Evolutionary conservation across 2,329 filamentous ascomycete genomes (phyloP).

Genomic region (Dothistroma septosporum): DNA sequence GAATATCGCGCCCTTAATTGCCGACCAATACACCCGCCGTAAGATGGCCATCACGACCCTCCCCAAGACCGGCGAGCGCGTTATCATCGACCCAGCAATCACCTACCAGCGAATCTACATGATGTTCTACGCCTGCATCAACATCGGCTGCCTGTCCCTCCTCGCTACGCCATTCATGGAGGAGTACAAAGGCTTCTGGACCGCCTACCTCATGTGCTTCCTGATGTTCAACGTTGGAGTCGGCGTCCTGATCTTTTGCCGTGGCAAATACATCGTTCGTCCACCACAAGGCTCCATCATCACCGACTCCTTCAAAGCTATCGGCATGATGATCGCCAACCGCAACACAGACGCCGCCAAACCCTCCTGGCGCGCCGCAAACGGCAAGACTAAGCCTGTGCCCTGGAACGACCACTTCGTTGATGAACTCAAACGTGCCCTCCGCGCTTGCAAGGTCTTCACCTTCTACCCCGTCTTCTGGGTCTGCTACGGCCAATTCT

Average conservation of each 20-base stretch:
- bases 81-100: slow-evolving; percentile 46
- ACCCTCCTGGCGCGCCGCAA: slow-evolving; percentile 58
- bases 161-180: slow-evolving; percentile 68
- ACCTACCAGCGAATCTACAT: slow-evolving; percentile 49
- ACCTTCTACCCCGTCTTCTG: slow-evolving; percentile 46
- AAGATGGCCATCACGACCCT: slow-evolving; percentile 40
- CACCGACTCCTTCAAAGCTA: slow-evolving; percentile 60
- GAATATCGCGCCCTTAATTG: slow-evolving; percentile 58
- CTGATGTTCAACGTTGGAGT: slow-evolving; percentile 62
- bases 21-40: slow-evolving; percentile 45
- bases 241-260: slow-evolving; percentile 46
- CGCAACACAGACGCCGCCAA: slow-evolving; percentile 61
- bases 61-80: slow-evolving; percentile 40
- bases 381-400: slow-evolving; percentile 43
- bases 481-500: slow-evolving; percentile 39
- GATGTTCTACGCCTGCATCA: slow-evolving; percentile 71
- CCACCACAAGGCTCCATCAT: slow-evolving; percentile 61
- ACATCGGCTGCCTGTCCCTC: slow-evolving; percentile 65
- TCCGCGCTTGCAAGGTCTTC: slow-evolving; percentile 67
- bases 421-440: slow-evolving; percentile 64
- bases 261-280: slow-evolving; percentile 39
- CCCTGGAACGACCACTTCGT: slow-evolving; percentile 68
- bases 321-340: slow-evolving; percentile 53
- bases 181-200: slow-evolving; percentile 62
- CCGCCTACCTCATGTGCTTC: slow-evolving; percentile 59